These are phyloP conservation scores for Lathyrus sativus DNA, from an alignment of 306 rosid species.

Conservation along the genomic window DNA sequence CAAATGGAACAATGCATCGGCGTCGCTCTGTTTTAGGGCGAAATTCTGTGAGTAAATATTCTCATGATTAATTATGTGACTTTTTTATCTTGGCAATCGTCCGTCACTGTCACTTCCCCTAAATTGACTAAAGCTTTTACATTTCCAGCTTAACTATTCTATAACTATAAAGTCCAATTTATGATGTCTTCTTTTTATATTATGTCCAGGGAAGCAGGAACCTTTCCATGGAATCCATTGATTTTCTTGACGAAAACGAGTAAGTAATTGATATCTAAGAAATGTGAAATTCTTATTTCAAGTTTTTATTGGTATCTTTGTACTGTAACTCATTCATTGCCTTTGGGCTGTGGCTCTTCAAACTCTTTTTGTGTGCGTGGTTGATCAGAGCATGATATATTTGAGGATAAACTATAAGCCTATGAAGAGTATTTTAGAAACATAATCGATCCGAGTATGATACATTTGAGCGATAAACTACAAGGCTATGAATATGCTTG, in stretches of 20 bases:
- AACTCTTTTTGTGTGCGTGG: background rate
- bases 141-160: background rate
- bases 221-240: constrained; percentile 42
- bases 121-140: background rate
- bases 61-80: constrained; percentile 2
- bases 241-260: constrained; percentile 60
- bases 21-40: background rate
- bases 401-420: too few species aligned
- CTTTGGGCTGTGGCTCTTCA: constrained; percentile 26
- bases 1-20: background rate
- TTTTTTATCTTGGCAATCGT: background rate
- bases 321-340: constrained; percentile 15
- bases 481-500: constrained; percentile 15
- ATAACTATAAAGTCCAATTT: constrained; percentile 4
- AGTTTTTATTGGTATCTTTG: background rate
- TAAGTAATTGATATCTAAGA: constrained; percentile 55
- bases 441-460: constrained; percentile 18
- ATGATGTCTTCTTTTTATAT: constrained; percentile 2
- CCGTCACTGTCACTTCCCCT: background rate
- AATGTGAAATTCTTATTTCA: constrained; percentile 17
- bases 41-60: constrained; percentile 13
- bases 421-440: too few species aligned
- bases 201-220: constrained; percentile 19
- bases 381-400: too few species aligned
- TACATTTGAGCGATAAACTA: constrained; percentile 25